Evolutionary conservation across 2,329 filamentous ascomycete species (phyloP).

Genomic region (Dactylellina leptospora): DNA sequence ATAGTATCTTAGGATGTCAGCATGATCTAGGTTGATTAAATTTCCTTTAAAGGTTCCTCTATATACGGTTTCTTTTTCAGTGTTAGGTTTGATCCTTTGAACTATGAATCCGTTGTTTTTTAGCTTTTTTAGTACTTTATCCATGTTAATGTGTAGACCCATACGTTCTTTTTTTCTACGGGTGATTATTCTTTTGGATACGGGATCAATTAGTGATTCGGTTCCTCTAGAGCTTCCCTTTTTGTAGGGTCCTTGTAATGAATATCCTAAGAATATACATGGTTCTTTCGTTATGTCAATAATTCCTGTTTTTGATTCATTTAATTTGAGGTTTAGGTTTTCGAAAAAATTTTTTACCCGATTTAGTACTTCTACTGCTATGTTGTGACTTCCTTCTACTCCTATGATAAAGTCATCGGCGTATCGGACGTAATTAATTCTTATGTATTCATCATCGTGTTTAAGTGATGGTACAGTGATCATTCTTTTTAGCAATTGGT

Average conservation of each 20-base stretch:
- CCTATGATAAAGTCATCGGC: conserved; percentile 19
- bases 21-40: conserved; percentile 3
- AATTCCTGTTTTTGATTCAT: conserved; percentile 9
- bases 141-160: background rate
- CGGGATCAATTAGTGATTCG: background rate
- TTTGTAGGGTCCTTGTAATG: background rate
- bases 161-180: background rate
- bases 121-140: background rate
- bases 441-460: background rate
- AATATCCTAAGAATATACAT: conserved; percentile 1
- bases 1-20: background rate
- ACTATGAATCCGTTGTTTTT: background rate
- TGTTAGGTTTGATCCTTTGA: background rate
- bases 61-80: background rate
- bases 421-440: conserved; percentile 12
- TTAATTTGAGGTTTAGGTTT: conserved; percentile 11
- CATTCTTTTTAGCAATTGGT: background rate
- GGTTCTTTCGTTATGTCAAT: conserved; percentile 1
- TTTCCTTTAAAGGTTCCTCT: background rate
- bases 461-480: background rate
- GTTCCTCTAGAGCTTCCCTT: background rate
- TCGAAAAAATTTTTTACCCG: conserved; percentile 7
- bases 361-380: conserved; percentile 2
- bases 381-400: conserved; percentile 7
- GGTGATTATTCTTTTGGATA: background rate